Conservation (phyloP, 768 basidiomycete genomes). For the Boletellus emodensis region DNA sequence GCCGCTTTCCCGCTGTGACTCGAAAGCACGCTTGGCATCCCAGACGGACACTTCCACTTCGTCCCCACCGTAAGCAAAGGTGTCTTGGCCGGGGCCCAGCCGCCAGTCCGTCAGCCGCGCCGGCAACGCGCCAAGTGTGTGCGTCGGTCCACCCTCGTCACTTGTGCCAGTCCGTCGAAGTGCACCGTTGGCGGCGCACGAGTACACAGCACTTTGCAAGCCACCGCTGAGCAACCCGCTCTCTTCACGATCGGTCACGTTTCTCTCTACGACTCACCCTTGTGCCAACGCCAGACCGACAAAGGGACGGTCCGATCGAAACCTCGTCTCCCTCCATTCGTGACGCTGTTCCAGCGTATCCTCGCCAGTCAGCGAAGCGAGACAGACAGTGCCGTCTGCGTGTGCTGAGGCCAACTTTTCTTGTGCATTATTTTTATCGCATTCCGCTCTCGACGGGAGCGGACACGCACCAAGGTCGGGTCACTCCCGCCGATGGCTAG, state of each 20-base stretch:
- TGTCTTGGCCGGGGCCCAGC: conserved; percentile 45
- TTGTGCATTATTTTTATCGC: conserved; percentile 32
- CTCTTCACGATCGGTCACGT: not conserved
- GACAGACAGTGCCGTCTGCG: conserved; percentile 51
- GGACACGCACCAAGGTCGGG: conserved; percentile 38
- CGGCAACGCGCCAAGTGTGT: conserved; percentile 48
- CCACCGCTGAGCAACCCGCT: not conserved
- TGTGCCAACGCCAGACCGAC: conserved; percentile 54
- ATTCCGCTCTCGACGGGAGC: conserved; percentile 8
- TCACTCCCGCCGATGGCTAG: conserved; percentile 31
- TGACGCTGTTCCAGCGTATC: conserved; percentile 37
- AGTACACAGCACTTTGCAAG: conserved; percentile 41
- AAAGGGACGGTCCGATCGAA: conserved; percentile 50
- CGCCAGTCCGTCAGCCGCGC: conserved; percentile 68
- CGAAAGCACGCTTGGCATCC: conserved; percentile 61
- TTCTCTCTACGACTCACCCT: conserved; percentile 38
- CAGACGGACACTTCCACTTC: conserved; percentile 84
- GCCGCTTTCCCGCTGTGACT: conserved; percentile 16
- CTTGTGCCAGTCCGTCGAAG: conserved; percentile 46
- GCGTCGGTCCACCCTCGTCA: conserved; percentile 22
- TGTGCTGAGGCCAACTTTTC: conserved; percentile 64
- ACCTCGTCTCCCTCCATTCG: conserved; percentile 64
- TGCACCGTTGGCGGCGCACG: conserved; percentile 76
- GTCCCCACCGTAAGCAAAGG: conserved; percentile 80
- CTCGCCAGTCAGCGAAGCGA: conserved; percentile 42